Evolutionary conservation across 805 yeast genomes (phyloP).

Genomic region (Hanseniaspora meyeri): DNA sequence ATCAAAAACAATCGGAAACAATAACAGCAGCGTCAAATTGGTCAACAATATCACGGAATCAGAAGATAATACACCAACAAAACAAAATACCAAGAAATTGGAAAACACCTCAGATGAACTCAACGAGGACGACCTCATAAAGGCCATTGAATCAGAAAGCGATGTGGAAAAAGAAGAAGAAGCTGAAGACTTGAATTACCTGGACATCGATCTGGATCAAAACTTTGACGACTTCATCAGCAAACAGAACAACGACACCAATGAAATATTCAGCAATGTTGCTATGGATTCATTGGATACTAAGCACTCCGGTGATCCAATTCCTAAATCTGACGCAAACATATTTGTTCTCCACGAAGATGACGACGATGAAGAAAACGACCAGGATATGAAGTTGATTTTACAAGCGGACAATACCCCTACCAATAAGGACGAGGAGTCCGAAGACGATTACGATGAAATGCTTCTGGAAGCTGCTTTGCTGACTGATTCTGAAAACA

Average conservation of each 20-base stretch:
- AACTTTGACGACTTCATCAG: conserved; percentile 9
- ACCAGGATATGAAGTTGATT: conserved; percentile 24
- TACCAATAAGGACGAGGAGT: conserved; percentile 19
- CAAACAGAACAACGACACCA: conserved; percentile 17
- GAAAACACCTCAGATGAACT: conserved; percentile 3
- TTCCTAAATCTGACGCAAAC: conserved; percentile 9
- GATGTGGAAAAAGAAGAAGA: conserved; percentile 35
- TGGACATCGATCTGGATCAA: conserved; percentile 18
- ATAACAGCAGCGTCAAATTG: not conserved
- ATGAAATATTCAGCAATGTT: conserved; percentile 23
- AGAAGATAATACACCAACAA: not conserved
- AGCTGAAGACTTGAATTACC: conserved; percentile 18
- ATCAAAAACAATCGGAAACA: not conserved
- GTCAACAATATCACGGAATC: not conserved
- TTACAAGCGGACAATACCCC: conserved; percentile 23
- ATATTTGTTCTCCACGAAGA: conserved; percentile 17
- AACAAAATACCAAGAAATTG: conserved; percentile 16
- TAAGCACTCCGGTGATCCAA: conserved; percentile 14
- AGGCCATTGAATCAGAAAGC: conserved; percentile 10
- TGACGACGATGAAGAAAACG: conserved; percentile 23
- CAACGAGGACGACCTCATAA: not conserved
- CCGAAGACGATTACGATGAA: conserved; percentile 25
- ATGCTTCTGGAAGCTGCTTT: conserved; percentile 27
- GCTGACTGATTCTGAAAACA: conserved; percentile 27
- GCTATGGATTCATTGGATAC: conserved; percentile 15